Conservation (phyloP, 2,329 filamentous ascomycete species). For the Fusarium sp. region DNA sequence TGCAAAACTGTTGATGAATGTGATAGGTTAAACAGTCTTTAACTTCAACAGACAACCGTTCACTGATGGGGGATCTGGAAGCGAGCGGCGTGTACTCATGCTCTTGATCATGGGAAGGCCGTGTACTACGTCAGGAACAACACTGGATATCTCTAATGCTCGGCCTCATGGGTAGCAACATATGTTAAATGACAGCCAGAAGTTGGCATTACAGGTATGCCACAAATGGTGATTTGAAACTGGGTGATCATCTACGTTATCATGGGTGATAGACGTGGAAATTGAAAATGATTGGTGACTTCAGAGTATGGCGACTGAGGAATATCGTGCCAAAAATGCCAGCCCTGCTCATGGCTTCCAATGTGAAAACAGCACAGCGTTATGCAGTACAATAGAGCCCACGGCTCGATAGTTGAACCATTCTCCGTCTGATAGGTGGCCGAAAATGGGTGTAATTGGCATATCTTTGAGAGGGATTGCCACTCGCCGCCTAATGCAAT, state of each 20-base stretch:
- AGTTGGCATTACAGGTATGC: neutral
- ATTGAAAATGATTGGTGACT: too few relatives aligned
- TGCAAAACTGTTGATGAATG: neutral
- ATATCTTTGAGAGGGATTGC: neutral
- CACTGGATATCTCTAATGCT: neutral
- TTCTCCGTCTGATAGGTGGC: too few relatives aligned
- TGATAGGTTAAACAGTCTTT: too few relatives aligned
- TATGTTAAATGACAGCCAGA: neutral
- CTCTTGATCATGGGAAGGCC: neutral
- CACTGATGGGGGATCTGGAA: neutral
- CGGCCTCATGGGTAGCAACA: neutral
- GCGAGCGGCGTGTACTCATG: neutral
- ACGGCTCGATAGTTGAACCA: too few relatives aligned
- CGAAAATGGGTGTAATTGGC: neutral
- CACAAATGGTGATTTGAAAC: too few relatives aligned
- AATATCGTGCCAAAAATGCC: too few relatives aligned
- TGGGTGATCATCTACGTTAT: too few relatives aligned
- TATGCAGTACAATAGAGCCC: too few relatives aligned
- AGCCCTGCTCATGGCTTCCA: too few relatives aligned
- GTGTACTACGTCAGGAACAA: neutral
- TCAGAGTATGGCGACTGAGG: too few relatives aligned
- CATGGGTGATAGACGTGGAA: too few relatives aligned
- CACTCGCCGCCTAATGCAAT: neutral
- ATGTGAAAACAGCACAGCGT: too few relatives aligned
- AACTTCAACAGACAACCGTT: neutral